phyloP scores from a whole-genome alignment of 129 eudicot genomes.

The carrot (Daucus carota) region DH1_v3.0 NC_030385.2:39976501-39977000 shows the following conservation, averaged over 20 bases:
- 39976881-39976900: constrained; percentile 29
- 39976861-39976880: constrained; percentile 28
- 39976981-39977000: not conserved
- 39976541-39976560: constrained; percentile 28
- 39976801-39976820: constrained; percentile 31
- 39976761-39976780: constrained; percentile 32
- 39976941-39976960: constrained; percentile 22
- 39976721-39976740: constrained; percentile 51
- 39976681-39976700: constrained; percentile 32
- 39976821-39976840: constrained; percentile 33
- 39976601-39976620: constrained; percentile 24
- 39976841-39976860: constrained; percentile 29
- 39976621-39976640: constrained; percentile 27
- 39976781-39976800: constrained; percentile 35
- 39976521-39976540: constrained; percentile 23
- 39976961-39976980: not conserved
- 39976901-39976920: constrained; percentile 21
- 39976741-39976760: constrained; percentile 44
- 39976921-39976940: constrained; percentile 26
- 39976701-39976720: constrained; percentile 46
- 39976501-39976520: constrained; percentile 27
- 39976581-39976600: constrained; percentile 27
- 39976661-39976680: constrained; percentile 26
- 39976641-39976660: constrained; percentile 31
- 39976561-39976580: constrained; percentile 21